These are phyloP conservation scores for Arxiozyma bovina DNA, from an alignment of 1,139 yeast genomes.

Conservation along the genomic window DNA sequence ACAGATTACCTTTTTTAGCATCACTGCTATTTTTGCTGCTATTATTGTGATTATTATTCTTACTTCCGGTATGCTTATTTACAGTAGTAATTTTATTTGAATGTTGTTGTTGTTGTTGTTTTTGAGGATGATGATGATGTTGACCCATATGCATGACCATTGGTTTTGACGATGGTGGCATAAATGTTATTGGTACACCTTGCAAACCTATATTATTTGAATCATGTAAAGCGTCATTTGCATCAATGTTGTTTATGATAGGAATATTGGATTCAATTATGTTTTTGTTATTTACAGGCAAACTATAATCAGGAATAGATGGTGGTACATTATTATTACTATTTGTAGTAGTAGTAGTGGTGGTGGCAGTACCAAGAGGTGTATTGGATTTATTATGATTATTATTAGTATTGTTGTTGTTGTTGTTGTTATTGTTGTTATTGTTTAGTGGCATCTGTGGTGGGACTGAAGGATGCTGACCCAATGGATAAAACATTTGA, in stretches of 20 bases:
- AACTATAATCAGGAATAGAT: not conserved
- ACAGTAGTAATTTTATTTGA: constrained; percentile 1
- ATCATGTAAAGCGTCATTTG: not conserved
- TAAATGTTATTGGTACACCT: constrained; percentile 5
- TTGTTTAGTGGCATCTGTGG: not conserved
- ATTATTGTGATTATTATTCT: not conserved
- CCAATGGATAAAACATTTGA: constrained; percentile 9
- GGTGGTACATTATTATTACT: not conserved
- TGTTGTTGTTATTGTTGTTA: not conserved
- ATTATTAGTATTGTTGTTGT: not conserved
- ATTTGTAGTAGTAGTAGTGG: too few species aligned
- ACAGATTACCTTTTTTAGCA: constrained; percentile 1
- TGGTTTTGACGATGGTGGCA: constrained; percentile 3
- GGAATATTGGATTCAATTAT: not conserved
- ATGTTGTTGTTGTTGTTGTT: constrained; percentile 2
- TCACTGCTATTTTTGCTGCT: constrained; percentile 2
- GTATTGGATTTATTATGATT: too few species aligned
- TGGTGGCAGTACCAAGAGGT: too few species aligned
- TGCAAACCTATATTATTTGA: not conserved
- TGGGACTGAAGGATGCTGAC: not conserved
- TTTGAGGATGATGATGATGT: not conserved
- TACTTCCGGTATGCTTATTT: constrained; percentile 5
- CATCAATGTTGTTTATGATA: not conserved
- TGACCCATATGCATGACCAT: not conserved
- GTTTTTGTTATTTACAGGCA: constrained; percentile 6